phyloP scores from a whole-genome alignment of 176 grass and related monocot genomes.

The Olyra latifolia region DNA sequence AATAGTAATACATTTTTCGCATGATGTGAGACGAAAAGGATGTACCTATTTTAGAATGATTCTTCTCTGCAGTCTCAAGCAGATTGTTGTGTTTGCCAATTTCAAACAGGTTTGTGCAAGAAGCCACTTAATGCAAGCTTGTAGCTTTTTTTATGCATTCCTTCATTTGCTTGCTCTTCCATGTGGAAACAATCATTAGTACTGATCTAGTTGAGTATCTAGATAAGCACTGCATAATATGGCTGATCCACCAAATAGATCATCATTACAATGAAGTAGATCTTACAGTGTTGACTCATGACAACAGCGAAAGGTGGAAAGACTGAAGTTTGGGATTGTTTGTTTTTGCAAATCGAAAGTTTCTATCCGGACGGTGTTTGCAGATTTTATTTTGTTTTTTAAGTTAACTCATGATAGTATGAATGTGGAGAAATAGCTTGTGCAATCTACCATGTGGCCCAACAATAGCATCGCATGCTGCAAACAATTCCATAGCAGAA shows the following conservation, averaged over 20 bases:
- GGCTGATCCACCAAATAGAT: not conserved
- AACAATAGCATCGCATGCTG: not conserved
- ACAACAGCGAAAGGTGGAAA: too few relatives aligned
- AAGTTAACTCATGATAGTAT: not conserved
- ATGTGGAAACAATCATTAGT: slow-evolving; percentile 21
- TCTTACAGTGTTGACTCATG: not conserved
- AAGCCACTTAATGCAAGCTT: slow-evolving; percentile 67
- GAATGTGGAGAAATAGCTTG: not conserved
- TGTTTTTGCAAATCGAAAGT: too few relatives aligned
- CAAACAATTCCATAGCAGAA: not conserved
- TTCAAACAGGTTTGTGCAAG: slow-evolving; percentile 46
- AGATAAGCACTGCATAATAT: not conserved
- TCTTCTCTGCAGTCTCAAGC: slow-evolving; percentile 44
- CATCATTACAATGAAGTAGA: not conserved
- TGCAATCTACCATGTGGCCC: not conserved
- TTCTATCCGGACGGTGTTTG: not conserved
- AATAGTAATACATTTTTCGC: not conserved
- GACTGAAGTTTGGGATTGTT: too few relatives aligned
- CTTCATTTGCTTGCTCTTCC: slow-evolving; percentile 78
- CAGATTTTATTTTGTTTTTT: not conserved
- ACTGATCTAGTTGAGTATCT: not conserved
- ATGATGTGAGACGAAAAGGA: not conserved
- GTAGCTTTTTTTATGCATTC: slow-evolving; percentile 79
- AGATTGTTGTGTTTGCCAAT: slow-evolving; percentile 35
- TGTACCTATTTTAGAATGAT: slow-evolving; percentile 52